phyloP scores from a whole-genome alignment of 148 eudicot genomes.

The Vaccinium macrocarpon region DNA sequence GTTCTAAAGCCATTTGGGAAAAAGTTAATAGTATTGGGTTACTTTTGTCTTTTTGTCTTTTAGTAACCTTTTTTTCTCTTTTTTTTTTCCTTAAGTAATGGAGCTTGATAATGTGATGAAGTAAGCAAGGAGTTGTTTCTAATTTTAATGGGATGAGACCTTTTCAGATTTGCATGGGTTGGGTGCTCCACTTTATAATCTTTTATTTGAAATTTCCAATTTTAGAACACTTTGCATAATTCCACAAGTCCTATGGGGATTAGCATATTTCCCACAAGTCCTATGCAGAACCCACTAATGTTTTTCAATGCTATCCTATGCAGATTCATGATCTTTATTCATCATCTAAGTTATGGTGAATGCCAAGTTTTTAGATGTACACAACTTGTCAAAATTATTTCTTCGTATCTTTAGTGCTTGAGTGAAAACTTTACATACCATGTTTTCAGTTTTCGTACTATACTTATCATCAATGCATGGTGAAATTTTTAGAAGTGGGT shows the following conservation, averaged over 20 bases:
- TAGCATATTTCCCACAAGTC: background rate
- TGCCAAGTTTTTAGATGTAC: background rate
- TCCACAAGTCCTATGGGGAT: background rate
- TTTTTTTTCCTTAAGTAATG: background rate
- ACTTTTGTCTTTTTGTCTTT: background rate
- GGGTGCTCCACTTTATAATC: constrained; percentile 1
- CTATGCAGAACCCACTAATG: background rate
- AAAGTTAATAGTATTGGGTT: background rate
- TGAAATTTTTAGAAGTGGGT: background rate
- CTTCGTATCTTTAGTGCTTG: background rate
- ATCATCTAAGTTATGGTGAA: background rate
- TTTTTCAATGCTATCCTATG: background rate
- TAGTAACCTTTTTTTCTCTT: background rate
- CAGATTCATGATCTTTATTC: background rate
- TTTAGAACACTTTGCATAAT: background rate
- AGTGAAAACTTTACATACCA: background rate
- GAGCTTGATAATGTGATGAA: background rate
- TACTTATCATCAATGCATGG: background rate
- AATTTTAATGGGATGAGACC: background rate
- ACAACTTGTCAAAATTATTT: too few relatives aligned
- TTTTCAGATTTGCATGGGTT: background rate
- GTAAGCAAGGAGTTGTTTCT: constrained; percentile 3
- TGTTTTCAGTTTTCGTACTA: background rate
- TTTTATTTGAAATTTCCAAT: background rate
- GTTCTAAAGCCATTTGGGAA: background rate